Conservation (phyloP, 2,329 filamentous ascomycete species). For the Penicillium brevicompactum region DNA sequence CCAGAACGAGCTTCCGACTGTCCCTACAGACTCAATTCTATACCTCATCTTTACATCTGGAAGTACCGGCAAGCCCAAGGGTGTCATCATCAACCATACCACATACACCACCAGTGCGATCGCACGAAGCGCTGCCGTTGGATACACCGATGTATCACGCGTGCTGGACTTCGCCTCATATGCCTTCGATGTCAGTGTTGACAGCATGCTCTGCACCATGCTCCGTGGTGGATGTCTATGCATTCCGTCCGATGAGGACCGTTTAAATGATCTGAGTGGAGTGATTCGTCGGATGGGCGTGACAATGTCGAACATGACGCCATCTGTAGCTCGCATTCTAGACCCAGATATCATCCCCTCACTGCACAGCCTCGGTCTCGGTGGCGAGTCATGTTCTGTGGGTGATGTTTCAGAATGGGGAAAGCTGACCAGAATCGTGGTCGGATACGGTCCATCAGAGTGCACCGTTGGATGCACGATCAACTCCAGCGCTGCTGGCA, state of each 20-base stretch:
- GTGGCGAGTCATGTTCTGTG: slow-evolving; percentile 11
- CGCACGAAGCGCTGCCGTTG: slow-evolving; percentile 9
- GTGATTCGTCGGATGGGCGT: slow-evolving; percentile 3
- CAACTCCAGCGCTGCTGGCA: slow-evolving; percentile 8
- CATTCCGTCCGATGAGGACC: background rate
- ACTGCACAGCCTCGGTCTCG: slow-evolving; percentile 7
- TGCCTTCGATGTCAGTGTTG: slow-evolving; percentile 1
- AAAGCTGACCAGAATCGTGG: slow-evolving; percentile 7
- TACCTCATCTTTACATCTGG: slow-evolving; percentile 51
- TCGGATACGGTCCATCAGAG: slow-evolving; percentile 18
- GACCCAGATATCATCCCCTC: slow-evolving; percentile 1
- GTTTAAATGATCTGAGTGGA: slow-evolving; percentile 11
- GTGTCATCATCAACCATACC: slow-evolving; percentile 21
- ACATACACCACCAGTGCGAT: slow-evolving; percentile 10
- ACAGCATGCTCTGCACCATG: background rate
- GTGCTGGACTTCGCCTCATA: background rate
- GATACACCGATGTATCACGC: slow-evolving; percentile 6
- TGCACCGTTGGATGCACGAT: slow-evolving; percentile 11
- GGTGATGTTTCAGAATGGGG: slow-evolving; percentile 13
- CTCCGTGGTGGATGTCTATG: background rate
- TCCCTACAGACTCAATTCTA: background rate
- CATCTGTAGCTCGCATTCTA: slow-evolving; percentile 8
- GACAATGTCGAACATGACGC: slow-evolving; percentile 6
- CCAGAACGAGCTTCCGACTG: background rate
- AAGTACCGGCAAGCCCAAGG: slow-evolving; percentile 33